These are phyloP conservation scores for Coniochaeta ligniaria DNA, from an alignment of 2,329 filamentous ascomycete genomes.

Conservation along the genomic window DNA sequence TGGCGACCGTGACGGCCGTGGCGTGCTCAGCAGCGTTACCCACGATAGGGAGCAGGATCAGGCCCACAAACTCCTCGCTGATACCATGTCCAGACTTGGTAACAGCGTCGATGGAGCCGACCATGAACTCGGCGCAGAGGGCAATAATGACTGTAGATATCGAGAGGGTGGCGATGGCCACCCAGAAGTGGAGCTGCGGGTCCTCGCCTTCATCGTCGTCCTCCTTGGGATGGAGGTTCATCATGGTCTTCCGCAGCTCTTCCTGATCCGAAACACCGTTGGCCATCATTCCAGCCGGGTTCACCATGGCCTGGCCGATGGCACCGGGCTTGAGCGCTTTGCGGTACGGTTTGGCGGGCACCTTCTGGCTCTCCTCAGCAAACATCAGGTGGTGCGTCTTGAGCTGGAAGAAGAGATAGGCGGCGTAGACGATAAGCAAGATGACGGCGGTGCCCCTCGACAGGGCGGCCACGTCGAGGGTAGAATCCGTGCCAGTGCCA, in stretches of 20 bases:
- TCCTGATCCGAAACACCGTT: slow-evolving; percentile 10
- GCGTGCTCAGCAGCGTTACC: slow-evolving; percentile 79
- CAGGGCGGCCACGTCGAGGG: slow-evolving; percentile 48
- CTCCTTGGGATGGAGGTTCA: slow-evolving; percentile 19
- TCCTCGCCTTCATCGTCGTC: slow-evolving; percentile 66
- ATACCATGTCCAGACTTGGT: slow-evolving; percentile 51
- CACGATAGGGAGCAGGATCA: slow-evolving; percentile 77
- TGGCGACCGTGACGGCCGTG: slow-evolving; percentile 70
- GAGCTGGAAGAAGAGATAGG: slow-evolving; percentile 86
- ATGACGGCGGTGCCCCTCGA: slow-evolving; percentile 74
- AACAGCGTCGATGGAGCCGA: slow-evolving; percentile 64
- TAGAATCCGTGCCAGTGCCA: slow-evolving; percentile 25
- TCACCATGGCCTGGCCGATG: slow-evolving; percentile 31
- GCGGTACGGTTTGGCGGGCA: slow-evolving; percentile 46
- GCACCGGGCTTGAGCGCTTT: slow-evolving; percentile 21
- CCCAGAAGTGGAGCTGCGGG: slow-evolving; percentile 64
- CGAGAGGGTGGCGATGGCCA: slow-evolving; percentile 65
- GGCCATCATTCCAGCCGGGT: slow-evolving; percentile 29
- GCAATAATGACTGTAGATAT: slow-evolving; percentile 74
- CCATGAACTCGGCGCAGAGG: slow-evolving; percentile 74
- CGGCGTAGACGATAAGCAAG: slow-evolving; percentile 73
- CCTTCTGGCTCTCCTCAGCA: slow-evolving; percentile 72
- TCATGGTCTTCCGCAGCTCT: neutral
- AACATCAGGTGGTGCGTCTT: slow-evolving; percentile 78
- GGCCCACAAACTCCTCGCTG: slow-evolving; percentile 68